phyloP scores from a whole-genome alignment of 2,329 filamentous ascomycete species.

The Stagonosporopsis vannaccii region DNA sequence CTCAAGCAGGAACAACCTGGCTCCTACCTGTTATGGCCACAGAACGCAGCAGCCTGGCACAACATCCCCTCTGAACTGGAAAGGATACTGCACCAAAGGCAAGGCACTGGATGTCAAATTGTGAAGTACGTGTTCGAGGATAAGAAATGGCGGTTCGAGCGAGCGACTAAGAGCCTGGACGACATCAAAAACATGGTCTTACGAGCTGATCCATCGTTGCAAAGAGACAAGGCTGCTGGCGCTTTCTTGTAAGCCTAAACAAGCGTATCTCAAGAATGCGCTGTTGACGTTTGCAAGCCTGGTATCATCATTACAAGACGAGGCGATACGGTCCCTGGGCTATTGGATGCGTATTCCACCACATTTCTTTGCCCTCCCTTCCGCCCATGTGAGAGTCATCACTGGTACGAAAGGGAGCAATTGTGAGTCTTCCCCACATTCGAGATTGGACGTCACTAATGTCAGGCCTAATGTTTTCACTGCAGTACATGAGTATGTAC shows the following conservation, averaged over 20 bases:
- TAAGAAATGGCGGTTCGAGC: background rate
- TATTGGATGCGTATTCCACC: constrained; percentile 17
- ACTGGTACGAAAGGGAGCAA: background rate
- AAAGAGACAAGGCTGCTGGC: background rate
- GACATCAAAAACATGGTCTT: constrained; percentile 2
- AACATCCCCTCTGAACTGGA: background rate
- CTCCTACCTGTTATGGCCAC: constrained; percentile 1
- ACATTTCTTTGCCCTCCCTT: constrained; percentile 13
- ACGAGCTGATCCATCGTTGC: too few relatives aligned
- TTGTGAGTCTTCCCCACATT: background rate
- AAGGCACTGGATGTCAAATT: constrained; percentile 3
- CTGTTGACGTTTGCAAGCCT: constrained; percentile 2
- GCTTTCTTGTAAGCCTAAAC: background rate
- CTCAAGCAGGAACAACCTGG: background rate
- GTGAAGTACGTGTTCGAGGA: background rate
- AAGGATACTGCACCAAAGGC: background rate
- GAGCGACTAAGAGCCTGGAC: background rate
- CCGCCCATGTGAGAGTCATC: background rate
- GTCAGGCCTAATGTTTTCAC: constrained; percentile 1
- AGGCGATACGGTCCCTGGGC: constrained; percentile 17
- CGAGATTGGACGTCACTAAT: background rate
- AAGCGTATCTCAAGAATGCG: too few relatives aligned
- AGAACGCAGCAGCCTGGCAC: background rate
- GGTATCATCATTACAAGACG: constrained; percentile 12
- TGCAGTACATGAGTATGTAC: constrained; percentile 6